A percentile compares a stretch with the other conserved stretches of the same genome.
Conservation (phyloP, 2,329 filamentous ascomycete genomes). For the Aspergillus glaucus region DNA sequence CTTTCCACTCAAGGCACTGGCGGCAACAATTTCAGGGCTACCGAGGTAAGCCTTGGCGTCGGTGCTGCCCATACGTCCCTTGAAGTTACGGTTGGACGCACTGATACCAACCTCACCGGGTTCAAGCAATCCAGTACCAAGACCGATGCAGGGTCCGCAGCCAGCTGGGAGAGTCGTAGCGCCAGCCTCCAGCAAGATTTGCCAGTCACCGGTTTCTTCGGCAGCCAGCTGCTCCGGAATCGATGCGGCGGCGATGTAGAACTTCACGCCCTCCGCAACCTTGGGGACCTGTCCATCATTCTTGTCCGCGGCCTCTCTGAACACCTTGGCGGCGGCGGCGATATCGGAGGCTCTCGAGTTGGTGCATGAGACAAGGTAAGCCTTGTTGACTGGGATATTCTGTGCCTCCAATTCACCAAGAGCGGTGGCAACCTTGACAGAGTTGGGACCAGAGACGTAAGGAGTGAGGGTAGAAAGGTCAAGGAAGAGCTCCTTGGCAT, state of each 20-base stretch:
- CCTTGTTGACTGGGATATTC: slow-evolving; percentile 72
- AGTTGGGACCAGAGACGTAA: slow-evolving; percentile 81
- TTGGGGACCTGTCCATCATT: slow-evolving; percentile 59
- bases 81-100: slow-evolving; percentile 83
- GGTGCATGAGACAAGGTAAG: slow-evolving; percentile 85
- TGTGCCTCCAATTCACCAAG: slow-evolving; percentile 65
- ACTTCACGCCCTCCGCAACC: slow-evolving; percentile 67
- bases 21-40: slow-evolving; percentile 85
- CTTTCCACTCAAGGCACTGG: slow-evolving; percentile 62
- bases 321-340: slow-evolving; percentile 73
- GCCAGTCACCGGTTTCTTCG: slow-evolving; percentile 80
- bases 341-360: slow-evolving; percentile 79
- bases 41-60: slow-evolving; percentile 79
- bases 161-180: slow-evolving; percentile 63
- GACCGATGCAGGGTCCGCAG: slow-evolving; percentile 81
- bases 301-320: slow-evolving; percentile 63
- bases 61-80: slow-evolving; percentile 78
- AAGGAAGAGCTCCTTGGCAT: slow-evolving; percentile 76
- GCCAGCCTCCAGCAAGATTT: slow-evolving; percentile 72
- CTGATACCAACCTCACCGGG: slow-evolving; percentile 80
- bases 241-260: slow-evolving; percentile 89
- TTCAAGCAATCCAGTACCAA: slow-evolving; percentile 73
- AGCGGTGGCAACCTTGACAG: slow-evolving; percentile 79
- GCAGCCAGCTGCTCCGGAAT: slow-evolving; percentile 67
- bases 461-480: slow-evolving; percentile 78